These are phyloP conservation scores for Paramecium bursaria DNA, from an alignment of 73 alveolate species.

Conservation along the genomic window DNA sequence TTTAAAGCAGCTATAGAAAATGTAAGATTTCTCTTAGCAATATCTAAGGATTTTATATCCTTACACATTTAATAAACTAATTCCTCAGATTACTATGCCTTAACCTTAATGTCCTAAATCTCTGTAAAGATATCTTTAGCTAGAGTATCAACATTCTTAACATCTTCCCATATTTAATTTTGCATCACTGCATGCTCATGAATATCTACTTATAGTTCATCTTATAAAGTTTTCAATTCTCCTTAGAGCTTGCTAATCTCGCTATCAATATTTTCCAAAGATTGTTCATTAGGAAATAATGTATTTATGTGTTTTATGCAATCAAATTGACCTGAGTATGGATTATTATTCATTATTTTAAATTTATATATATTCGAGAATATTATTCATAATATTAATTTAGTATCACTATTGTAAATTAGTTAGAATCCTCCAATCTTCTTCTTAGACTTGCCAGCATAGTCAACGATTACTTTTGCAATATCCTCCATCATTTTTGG, in stretches of 20 bases:
- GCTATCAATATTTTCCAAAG: constrained; percentile 62
- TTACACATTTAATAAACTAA: constrained; percentile 93
- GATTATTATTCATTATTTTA: constrained; percentile 29
- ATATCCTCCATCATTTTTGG: constrained; percentile 65
- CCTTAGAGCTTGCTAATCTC: constrained; percentile 62
- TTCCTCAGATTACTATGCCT: constrained; percentile 92
- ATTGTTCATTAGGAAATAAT: constrained; percentile 71
- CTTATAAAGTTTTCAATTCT: constrained; percentile 27
- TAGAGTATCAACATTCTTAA: constrained; percentile 57
- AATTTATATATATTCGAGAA: too few species aligned
- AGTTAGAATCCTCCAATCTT: constrained; percentile 40
- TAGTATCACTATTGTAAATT: constrained; percentile 50
- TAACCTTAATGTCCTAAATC: constrained; percentile 79
- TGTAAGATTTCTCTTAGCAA: constrained; percentile 95
- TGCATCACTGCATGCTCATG: constrained; percentile 71
- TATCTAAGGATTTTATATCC: constrained; percentile 92
- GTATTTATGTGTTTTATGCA: constrained; percentile 72
- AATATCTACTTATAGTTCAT: constrained; percentile 62
- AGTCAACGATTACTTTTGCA: constrained; percentile 21
- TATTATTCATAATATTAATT: constrained; percentile 20
- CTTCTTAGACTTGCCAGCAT: constrained; percentile 15
- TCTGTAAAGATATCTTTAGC: constrained; percentile 58
- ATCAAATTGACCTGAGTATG: constrained; percentile 71
- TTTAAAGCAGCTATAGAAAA: constrained; percentile 92
- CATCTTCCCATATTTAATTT: constrained; percentile 65